Conservation (phyloP, 2,329 filamentous ascomycete genomes). For the Mariannaea elegans region DNA sequence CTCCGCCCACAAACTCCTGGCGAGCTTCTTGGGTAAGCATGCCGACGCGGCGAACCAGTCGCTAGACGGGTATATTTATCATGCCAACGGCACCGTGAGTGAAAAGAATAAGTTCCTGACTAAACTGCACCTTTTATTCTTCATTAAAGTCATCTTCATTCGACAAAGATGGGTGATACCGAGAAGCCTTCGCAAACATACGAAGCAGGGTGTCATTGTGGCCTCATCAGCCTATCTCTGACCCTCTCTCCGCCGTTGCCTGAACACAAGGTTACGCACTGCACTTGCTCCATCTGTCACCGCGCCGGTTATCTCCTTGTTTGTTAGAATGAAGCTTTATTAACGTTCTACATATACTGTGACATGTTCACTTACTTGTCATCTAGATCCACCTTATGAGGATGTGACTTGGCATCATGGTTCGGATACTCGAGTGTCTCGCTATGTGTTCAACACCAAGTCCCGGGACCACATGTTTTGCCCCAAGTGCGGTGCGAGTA, state of each 20-base stretch:
- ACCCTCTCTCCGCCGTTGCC: slow-evolving; percentile 58
- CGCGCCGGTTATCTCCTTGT: slow-evolving; percentile 62
- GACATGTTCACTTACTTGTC: background rate
- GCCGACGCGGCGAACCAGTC: too few relatives aligned
- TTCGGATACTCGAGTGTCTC: slow-evolving; percentile 39
- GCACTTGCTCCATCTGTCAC: slow-evolving; percentile 63
- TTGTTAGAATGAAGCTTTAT: slow-evolving; percentile 41
- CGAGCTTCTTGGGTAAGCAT: background rate
- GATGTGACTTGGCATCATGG: slow-evolving; percentile 55
- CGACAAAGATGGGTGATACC: slow-evolving; percentile 23
- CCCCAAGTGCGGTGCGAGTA: slow-evolving; percentile 55
- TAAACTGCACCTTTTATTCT: background rate
- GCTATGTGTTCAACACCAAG: slow-evolving; percentile 56
- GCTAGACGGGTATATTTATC: background rate
- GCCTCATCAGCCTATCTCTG: slow-evolving; percentile 57
- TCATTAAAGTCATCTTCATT: background rate
- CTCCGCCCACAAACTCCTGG: background rate
- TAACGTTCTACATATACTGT: too few relatives aligned
- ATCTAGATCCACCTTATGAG: slow-evolving; percentile 49
- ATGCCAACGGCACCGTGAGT: too few relatives aligned
- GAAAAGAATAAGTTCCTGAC: too few relatives aligned
- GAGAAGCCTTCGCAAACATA: slow-evolving; percentile 50
- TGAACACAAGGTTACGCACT: slow-evolving; percentile 55
- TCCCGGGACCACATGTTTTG: slow-evolving; percentile 60
- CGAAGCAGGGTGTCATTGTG: slow-evolving; percentile 62